These are phyloP conservation scores for Ascodesmis nigricans DNA, from an alignment of 495 filamentous ascomycete genomes.

Conservation along the genomic window DNA sequence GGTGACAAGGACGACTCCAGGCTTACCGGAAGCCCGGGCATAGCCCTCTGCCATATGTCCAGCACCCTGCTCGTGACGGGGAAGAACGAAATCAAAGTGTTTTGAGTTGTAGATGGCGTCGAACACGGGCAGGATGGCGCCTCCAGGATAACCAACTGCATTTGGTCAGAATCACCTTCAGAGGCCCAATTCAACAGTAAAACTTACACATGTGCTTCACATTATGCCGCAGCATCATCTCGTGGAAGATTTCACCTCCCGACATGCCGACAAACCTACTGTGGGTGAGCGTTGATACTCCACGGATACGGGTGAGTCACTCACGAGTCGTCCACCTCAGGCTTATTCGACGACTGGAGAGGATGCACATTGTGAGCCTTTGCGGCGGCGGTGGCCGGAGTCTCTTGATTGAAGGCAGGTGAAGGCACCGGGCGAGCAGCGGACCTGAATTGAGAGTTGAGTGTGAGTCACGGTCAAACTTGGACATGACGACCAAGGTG, in stretches of 20 bases:
- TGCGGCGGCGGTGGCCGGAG: conserved; percentile 25
- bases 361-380: conserved; percentile 42
- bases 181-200: conserved; percentile 6
- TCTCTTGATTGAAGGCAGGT: conserved; percentile 46
- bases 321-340: conserved; percentile 56
- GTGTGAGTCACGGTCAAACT: conserved; percentile 8
- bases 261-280: conserved; percentile 75
- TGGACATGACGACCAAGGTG: conserved; percentile 4
- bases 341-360: conserved; percentile 35
- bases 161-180: conserved; percentile 5
- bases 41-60: conserved; percentile 70
- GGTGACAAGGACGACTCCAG: conserved; percentile 57
- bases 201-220: conserved; percentile 82
- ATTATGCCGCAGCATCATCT: conserved; percentile 87
- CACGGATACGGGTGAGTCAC: conserved; percentile 19
- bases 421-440: conserved; percentile 36
- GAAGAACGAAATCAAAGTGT: conserved; percentile 60
- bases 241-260: conserved; percentile 93
- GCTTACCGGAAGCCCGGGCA: conserved; percentile 49
- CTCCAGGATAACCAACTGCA: conserved; percentile 49
- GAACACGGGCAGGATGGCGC: conserved; percentile 65
- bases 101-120: conserved; percentile 64
- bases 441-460: conserved; percentile 16
- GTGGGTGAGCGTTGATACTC: conserved; percentile 5
- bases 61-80: conserved; percentile 58